These are phyloP conservation scores for Taiozyma sp. DNA, from an alignment of 1,139 yeast species.

Conservation along the genomic window DNA sequence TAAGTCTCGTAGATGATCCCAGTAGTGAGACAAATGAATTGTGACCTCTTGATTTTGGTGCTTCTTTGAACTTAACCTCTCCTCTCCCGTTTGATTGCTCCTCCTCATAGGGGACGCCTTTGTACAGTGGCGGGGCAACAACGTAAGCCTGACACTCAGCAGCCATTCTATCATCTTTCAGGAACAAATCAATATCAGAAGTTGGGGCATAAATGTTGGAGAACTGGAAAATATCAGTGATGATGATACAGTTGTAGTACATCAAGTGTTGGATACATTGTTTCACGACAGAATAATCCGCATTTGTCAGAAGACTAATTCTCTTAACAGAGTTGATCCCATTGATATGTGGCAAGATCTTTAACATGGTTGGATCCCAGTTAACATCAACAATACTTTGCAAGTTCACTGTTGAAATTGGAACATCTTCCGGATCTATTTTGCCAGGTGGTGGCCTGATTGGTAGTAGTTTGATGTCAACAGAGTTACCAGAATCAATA, in stretches of 20 bases:
- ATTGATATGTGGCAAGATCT: slow-evolving; percentile 78
- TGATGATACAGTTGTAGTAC: slow-evolving; percentile 81
- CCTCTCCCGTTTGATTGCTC: neutral
- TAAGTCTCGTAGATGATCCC: slow-evolving; percentile 7
- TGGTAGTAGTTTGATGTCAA: slow-evolving; percentile 90
- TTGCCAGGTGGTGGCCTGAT: slow-evolving; percentile 74
- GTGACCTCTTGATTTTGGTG: slow-evolving; percentile 1
- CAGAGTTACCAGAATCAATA: slow-evolving; percentile 82
- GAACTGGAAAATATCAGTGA: slow-evolving; percentile 87
- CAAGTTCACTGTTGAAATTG: slow-evolving; percentile 76
- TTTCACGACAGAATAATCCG: slow-evolving; percentile 73
- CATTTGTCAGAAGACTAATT: slow-evolving; percentile 76
- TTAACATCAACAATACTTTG: slow-evolving; percentile 73
- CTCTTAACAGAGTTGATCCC: slow-evolving; percentile 81
- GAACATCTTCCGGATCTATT: slow-evolving; percentile 68
- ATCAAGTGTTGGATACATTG: slow-evolving; percentile 89
- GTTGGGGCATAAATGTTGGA: slow-evolving; percentile 88
- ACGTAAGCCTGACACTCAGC: slow-evolving; percentile 85
- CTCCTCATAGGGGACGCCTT: slow-evolving; percentile 27
- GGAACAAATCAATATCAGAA: slow-evolving; percentile 63
- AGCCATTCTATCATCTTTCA: slow-evolving; percentile 63
- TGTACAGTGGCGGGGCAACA: slow-evolving; percentile 28
- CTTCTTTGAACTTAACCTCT: neutral
- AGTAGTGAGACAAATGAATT: slow-evolving; percentile 9
- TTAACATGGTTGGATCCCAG: slow-evolving; percentile 97